Percentiles rank a stretch among this genome's conserved stretches.
Conservation (phyloP, 139 green algal genomes). For the Gonium pectorale region DNA sequence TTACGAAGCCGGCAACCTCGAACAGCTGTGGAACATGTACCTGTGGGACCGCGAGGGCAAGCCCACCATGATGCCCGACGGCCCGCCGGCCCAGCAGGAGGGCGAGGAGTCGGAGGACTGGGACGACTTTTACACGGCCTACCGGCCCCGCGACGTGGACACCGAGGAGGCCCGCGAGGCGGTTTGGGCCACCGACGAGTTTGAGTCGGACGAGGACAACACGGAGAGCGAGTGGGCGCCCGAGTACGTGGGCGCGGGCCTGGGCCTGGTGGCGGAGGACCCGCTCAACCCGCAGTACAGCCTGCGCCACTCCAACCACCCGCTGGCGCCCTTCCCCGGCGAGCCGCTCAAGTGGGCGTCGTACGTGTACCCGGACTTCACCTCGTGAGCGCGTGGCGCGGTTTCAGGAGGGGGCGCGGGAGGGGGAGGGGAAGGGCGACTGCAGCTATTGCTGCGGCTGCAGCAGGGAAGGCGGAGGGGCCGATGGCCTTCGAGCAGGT, state of each 20-base stretch:
- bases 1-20: slow-evolving; percentile 71
- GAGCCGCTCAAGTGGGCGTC: slow-evolving; percentile 89
- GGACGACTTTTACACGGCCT: slow-evolving; percentile 68
- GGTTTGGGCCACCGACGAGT: slow-evolving; percentile 75
- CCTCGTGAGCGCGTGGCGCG: slow-evolving; percentile 77
- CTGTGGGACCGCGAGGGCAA: slow-evolving; percentile 72
- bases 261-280: slow-evolving; percentile 67
- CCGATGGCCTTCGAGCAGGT: too few species aligned
- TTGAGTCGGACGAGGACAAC: slow-evolving; percentile 75
- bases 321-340: slow-evolving; percentile 87
- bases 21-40: slow-evolving; percentile 67
- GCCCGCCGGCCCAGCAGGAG: slow-evolving; percentile 41
- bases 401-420: neutral
- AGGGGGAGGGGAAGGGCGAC: neutral
- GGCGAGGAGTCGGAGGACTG: slow-evolving; percentile 64
- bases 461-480: too few species aligned
- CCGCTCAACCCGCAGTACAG: slow-evolving; percentile 81
- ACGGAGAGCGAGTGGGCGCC: slow-evolving; percentile 73
- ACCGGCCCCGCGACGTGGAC: slow-evolving; percentile 61
- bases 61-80: slow-evolving; percentile 68
- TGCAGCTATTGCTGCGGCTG: too few species aligned
- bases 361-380: slow-evolving; percentile 91
- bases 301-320: slow-evolving; percentile 78
- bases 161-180: slow-evolving; percentile 68
- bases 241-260: slow-evolving; percentile 71